These are phyloP conservation scores for Hortiboletus campestris DNA, from an alignment of 768 basidiomycete species.

Conservation along the genomic window DNA sequence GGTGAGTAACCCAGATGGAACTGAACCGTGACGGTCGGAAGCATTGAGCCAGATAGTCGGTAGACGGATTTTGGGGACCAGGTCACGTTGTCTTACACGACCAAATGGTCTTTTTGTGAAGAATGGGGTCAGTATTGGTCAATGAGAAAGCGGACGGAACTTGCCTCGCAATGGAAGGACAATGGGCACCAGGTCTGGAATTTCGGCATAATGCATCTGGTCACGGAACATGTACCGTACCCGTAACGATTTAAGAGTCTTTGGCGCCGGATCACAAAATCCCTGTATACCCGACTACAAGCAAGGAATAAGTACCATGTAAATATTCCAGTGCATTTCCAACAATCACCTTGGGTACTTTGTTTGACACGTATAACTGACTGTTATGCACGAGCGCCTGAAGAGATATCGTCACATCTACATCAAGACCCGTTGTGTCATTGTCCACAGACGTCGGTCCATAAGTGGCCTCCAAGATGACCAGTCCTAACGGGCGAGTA, in stretches of 20 bases:
- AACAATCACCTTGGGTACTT: constrained; percentile 62
- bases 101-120: constrained; percentile 27
- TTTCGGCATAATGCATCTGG: constrained; percentile 72
- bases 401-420: constrained; percentile 79
- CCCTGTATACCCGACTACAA: constrained; percentile 71
- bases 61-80: not conserved
- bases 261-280: constrained; percentile 84
- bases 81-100: constrained; percentile 16
- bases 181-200: constrained; percentile 64
- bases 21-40: constrained; percentile 1
- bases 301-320: constrained; percentile 4
- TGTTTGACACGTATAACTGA: constrained; percentile 75
- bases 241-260: constrained; percentile 64
- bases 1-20: constrained; percentile 5
- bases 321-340: not conserved
- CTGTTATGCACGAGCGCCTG: constrained; percentile 80
- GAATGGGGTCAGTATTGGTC: constrained; percentile 8
- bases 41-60: constrained; percentile 2
- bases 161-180: constrained; percentile 75
- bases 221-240: constrained; percentile 78
- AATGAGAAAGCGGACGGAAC: constrained; percentile 27
- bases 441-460: constrained; percentile 53
- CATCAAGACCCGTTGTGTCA: constrained; percentile 51
- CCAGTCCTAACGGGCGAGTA: constrained; percentile 51
- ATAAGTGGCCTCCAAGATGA: constrained; percentile 75